phyloP scores from a whole-genome alignment of 106 monocot species.

The Dendrobium chrysotoxum region DNA sequence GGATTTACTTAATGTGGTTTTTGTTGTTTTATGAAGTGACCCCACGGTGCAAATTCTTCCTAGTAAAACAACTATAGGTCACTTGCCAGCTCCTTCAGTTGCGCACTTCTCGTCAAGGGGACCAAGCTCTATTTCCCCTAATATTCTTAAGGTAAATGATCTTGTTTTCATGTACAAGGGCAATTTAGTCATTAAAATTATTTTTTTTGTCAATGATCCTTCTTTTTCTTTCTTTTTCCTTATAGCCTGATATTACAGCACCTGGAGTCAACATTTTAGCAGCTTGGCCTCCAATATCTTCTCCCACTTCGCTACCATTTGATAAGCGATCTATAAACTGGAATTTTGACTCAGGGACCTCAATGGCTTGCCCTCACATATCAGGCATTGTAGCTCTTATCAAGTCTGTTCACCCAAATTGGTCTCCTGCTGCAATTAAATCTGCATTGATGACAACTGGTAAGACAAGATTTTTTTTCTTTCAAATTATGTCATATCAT shows the following conservation, averaged over 20 bases:
- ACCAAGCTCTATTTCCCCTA: conserved; percentile 50
- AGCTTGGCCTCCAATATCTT: conserved; percentile 59
- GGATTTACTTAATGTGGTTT: neutral
- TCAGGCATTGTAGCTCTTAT: conserved; percentile 63
- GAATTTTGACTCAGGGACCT: conserved; percentile 74
- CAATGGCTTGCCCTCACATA: conserved; percentile 69
- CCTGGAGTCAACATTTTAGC: conserved; percentile 79
- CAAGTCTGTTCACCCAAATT: conserved; percentile 47
- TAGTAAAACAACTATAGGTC: conserved; percentile 25
- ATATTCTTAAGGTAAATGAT: conserved; percentile 56
- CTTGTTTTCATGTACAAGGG: neutral
- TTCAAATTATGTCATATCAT: neutral
- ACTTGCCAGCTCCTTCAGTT: conserved; percentile 41
- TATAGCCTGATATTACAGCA: conserved; percentile 63
- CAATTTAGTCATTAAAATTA: neutral
- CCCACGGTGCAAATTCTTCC: conserved; percentile 33
- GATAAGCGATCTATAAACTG: conserved; percentile 44
- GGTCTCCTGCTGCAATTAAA: conserved; percentile 73
- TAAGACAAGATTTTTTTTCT: neutral
- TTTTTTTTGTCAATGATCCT: neutral
- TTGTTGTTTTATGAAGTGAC: conserved; percentile 18
- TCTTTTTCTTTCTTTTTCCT: neutral
- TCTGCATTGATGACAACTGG: conserved; percentile 82
- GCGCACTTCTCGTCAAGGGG: conserved; percentile 70
- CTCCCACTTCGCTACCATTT: conserved; percentile 41